These are phyloP conservation scores for Strobilomyces echinocephalus DNA, from an alignment of 768 basidiomycete species.

Conservation along the genomic window DNA sequence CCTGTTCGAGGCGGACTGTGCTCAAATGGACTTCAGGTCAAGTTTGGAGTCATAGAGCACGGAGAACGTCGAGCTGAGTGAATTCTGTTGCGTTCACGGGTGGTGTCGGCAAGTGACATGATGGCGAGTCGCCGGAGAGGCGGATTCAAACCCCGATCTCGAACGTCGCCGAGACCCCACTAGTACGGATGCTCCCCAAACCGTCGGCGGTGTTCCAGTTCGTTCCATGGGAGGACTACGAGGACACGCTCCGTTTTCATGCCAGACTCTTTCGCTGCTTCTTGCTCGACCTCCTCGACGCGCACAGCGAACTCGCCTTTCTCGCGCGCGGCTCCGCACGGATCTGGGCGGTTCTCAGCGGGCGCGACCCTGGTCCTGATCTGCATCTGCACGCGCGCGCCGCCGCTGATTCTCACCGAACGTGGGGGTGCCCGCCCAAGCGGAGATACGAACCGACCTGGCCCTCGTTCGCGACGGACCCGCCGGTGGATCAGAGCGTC, in stretches of 20 bases:
- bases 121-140: too few species aligned
- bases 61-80: too few species aligned
- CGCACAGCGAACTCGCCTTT: background rate
- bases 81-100: too few species aligned
- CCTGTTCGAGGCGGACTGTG: too few species aligned
- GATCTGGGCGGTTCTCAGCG: background rate
- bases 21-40: too few species aligned
- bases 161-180: background rate
- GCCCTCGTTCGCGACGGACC: background rate
- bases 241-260: constrained; percentile 7
- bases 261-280: constrained; percentile 12
- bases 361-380: background rate
- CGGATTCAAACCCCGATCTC: constrained; percentile 13
- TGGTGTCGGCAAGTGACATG: background rate
- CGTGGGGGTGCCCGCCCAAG: constrained; percentile 10
- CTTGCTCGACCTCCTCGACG: background rate
- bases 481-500: background rate
- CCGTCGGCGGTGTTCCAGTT: background rate
- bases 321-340: background rate
- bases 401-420: background rate
- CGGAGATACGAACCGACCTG: constrained; percentile 1
- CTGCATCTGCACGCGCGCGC: background rate
- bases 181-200: background rate
- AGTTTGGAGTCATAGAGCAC: too few species aligned
- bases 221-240: constrained; percentile 12